Evolutionary conservation across 202 grass and related monocot species (phyloP), one percentile per base, ranked within the genome.

Genomic region (Alloteropsis angusta): DNA sequence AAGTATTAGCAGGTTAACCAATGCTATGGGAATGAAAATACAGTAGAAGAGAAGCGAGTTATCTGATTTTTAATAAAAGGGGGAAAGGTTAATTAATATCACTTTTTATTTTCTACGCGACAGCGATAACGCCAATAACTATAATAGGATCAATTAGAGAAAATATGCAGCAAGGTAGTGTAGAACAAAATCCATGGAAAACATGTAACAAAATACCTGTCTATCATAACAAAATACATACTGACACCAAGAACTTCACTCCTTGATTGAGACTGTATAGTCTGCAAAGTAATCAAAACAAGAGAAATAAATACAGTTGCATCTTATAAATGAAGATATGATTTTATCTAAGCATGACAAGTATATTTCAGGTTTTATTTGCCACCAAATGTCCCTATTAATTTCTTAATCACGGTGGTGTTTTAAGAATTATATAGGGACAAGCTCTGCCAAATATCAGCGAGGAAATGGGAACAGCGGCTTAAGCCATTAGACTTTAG

Each of bases 211-310:
- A 32, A 71, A 73, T 79, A 98, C 92, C 84, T 97, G 80, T 97
- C 93, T 85, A 97, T 87, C 78, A 97, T 78, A 75, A 93, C 86
- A 54, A 93, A 87, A 86, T 87, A 78, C 80, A 87, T 37, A 84
- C 76, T 65, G 41, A 54, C 67, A 80, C 87, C 78, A 84, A 94
- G 53, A 47, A 66, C n/a, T 82, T 82, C 72, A 21, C 78, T 80
- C 72, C 81, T 84, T 79, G 60, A 62, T 86, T 82, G 83, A 77
- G 80, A 83, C 7, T 78, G 62, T 59, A 98, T 9, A 81, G 73
- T 67, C 92, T 95, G 84, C 76, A 85, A 79, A 90, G 72, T 68
- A 32, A 76, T 85, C 7, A 63, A 81, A 79, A 81, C 60, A 8
- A 78, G 12, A 70, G 36, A 41, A 83, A 44, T 46, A 79, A 70